Evolutionary conservation across 805 yeast genomes (phyloP).

Genomic region (Metschnikowia peoriensis): DNA sequence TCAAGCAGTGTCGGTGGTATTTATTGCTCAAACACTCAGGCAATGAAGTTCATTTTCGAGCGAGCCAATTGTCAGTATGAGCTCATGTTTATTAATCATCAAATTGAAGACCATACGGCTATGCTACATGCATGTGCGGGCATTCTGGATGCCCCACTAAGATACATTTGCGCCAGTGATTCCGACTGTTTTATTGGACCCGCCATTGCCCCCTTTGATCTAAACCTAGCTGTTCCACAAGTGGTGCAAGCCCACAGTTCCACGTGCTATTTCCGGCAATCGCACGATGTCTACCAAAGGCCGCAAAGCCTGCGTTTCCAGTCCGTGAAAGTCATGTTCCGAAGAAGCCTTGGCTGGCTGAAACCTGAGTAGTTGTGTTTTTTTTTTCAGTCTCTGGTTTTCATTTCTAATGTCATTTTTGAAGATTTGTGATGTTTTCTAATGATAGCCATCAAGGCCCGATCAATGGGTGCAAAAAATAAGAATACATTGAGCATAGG

Average conservation of each 20-base stretch:
- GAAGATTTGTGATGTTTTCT: neutral
- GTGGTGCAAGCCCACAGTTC: neutral
- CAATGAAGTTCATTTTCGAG: constrained; percentile 9
- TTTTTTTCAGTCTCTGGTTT: neutral
- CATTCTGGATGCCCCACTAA: constrained; percentile 1
- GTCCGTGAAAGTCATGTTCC: constrained; percentile 1
- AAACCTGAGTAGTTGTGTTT: neutral
- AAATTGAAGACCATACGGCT: neutral
- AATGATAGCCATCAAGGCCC: neutral
- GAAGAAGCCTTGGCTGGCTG: constrained; percentile 3
- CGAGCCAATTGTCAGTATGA: constrained; percentile 9
- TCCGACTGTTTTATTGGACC: constrained; percentile 9
- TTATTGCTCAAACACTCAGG: neutral
- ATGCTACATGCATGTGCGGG: constrained; percentile 3
- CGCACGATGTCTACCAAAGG: neutral
- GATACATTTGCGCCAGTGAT: constrained; percentile 1
- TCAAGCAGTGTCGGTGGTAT: constrained; percentile 5
- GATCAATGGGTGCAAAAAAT: neutral
- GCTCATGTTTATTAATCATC: constrained; percentile 5
- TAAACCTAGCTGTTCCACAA: neutral
- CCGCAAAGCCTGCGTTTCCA: neutral
- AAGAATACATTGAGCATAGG: neutral
- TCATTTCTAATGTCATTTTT: neutral
- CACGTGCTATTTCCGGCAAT: constrained; percentile 12
- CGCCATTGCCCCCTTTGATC: constrained; percentile 8